phyloP scores from a whole-genome alignment of 495 filamentous ascomycete species.

The Annulohypoxylon nitens region DNA sequence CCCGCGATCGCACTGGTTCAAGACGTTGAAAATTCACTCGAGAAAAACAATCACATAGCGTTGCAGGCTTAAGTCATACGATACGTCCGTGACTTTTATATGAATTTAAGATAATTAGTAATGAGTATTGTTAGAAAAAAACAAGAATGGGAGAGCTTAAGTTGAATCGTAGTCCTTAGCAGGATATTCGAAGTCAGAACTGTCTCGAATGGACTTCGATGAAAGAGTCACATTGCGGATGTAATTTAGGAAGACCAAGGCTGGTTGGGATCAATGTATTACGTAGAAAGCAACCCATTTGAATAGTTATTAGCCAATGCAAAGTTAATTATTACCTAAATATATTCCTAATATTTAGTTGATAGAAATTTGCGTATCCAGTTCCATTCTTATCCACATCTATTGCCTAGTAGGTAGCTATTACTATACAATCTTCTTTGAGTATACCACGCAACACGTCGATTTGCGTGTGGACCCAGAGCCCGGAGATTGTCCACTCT shows the following conservation, averaged over 20 bases:
- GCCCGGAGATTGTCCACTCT: not conserved
- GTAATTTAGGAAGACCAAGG: not conserved
- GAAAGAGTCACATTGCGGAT: not conserved
- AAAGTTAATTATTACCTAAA: not conserved
- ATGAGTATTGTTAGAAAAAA: too few species aligned
- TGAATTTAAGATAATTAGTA: too few species aligned
- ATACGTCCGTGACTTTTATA: too few species aligned
- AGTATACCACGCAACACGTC: not conserved
- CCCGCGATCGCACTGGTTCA: not conserved
- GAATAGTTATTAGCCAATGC: too few species aligned
- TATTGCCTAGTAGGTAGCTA: too few species aligned
- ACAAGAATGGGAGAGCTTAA: too few species aligned
- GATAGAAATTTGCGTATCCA: not conserved
- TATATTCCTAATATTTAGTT: not conserved
- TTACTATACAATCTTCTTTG: not conserved
- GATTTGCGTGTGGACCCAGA: not conserved
- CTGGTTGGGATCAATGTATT: not conserved
- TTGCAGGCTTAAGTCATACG: too few species aligned
- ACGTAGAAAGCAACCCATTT: not conserved
- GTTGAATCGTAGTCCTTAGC: too few species aligned
- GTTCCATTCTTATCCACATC: not conserved
- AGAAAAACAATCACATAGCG: too few species aligned
- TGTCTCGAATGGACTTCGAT: not conserved
- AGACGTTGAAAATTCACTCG: not conserved
- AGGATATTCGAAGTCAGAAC: not conserved